phyloP scores from a whole-genome alignment of 768 basidiomycete species.

The Mycena amicta region DNA sequence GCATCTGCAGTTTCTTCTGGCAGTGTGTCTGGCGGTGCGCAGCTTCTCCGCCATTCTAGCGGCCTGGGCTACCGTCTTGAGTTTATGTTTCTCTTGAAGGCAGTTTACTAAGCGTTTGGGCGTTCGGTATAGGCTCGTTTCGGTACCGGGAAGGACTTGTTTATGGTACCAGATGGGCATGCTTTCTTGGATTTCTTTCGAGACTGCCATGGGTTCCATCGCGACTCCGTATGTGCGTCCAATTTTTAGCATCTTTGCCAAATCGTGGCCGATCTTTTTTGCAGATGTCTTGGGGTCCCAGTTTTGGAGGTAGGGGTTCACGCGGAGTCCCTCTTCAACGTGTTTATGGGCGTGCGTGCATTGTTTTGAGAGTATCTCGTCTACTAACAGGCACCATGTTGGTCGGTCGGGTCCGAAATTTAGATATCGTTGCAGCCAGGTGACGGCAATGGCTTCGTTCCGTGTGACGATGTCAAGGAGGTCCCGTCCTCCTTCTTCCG shows the following conservation, averaged over 20 bases:
- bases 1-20: neutral
- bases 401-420: neutral
- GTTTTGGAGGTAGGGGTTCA: neutral
- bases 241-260: neutral
- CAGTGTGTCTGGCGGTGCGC: neutral
- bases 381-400: neutral
- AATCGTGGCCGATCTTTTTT: neutral
- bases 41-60: neutral
- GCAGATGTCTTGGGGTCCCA: neutral
- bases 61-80: neutral
- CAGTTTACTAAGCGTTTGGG: neutral
- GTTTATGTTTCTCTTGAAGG: neutral
- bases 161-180: neutral
- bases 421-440: neutral
- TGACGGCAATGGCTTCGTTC: neutral
- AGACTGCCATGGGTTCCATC: neutral
- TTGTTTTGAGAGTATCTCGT: neutral
- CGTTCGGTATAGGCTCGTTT: neutral
- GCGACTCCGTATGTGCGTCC: neutral
- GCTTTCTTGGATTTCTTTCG: neutral
- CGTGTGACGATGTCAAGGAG: neutral
- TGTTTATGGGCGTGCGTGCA: neutral
- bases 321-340: neutral
- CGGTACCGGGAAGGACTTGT: too few species aligned
- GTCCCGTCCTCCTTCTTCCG: neutral